A percentile compares a stretch with the other conserved stretches of the same genome.
phyloP scores from a whole-genome alignment of 73 alveolate species.

The Blepharisma stoltei region DNA sequence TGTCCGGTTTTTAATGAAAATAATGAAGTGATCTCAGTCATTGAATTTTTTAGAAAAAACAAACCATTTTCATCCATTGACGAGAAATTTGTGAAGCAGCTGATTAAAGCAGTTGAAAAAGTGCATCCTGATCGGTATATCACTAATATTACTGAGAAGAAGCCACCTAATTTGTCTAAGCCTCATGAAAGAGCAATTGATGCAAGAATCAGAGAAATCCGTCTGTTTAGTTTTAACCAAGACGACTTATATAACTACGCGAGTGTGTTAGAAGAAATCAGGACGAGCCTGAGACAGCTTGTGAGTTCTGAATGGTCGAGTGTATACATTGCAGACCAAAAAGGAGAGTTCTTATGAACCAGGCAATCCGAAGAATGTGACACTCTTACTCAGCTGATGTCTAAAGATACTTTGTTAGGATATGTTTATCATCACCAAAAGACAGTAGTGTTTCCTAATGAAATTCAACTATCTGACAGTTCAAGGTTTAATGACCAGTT shows the following conservation, averaged over 20 bases:
- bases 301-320: not conserved
- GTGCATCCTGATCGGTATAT: not conserved
- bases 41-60: constrained; percentile 6
- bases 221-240: not conserved
- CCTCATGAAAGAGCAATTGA: not conserved
- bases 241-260: not conserved
- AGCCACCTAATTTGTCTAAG: not conserved
- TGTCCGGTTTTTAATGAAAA: not conserved
- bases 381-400: not conserved
- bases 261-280: not conserved
- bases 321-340: constrained; percentile 9
- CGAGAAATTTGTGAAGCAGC: not conserved
- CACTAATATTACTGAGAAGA: not conserved
- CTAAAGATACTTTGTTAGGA: constrained; percentile 15
- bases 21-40: not conserved
- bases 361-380: constrained; percentile 20
- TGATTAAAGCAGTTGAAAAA: not conserved
- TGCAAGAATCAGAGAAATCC: not conserved
- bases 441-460: not conserved
- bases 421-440: not conserved
- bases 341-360: not conserved
- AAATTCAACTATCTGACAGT: not conserved
- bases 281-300: not conserved
- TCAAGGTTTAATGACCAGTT: not conserved
- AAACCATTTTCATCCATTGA: not conserved